Conservation (phyloP, 2,329 filamentous ascomycete genomes). For the Geosmithia morbida region DNA sequence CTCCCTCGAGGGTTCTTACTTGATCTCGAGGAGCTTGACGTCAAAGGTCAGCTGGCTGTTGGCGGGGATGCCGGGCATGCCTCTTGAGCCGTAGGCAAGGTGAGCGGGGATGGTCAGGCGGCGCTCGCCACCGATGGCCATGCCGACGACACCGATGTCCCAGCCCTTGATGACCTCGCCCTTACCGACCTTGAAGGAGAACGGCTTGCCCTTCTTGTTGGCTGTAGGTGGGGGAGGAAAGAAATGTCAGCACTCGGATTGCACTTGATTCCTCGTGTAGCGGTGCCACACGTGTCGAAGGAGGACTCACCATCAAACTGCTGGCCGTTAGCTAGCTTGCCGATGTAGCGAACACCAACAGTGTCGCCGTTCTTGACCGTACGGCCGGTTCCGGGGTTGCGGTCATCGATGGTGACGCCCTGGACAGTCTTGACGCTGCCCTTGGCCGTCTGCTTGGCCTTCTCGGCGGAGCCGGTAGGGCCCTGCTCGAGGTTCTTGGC, state of each 20-base stretch:
- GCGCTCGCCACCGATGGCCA: conserved; percentile 87
- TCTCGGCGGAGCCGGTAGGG: conserved; percentile 56
- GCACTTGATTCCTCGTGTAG: background rate
- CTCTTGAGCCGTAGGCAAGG: conserved; percentile 80
- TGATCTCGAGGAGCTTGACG: conserved; percentile 72
- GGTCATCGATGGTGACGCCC: conserved; percentile 89
- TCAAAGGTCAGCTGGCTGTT: conserved; percentile 93
- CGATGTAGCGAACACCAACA: conserved; percentile 93
- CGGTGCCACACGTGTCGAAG: background rate
- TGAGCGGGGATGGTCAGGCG: conserved; percentile 78
- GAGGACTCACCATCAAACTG: conserved; percentile 71
- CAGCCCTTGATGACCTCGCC: conserved; percentile 98
- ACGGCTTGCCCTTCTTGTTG: conserved; percentile 98
- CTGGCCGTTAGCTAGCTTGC: conserved; percentile 89
- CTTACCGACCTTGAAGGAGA: conserved; percentile 85
- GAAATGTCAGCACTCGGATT: conserved; percentile 3
- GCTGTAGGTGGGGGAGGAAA: conserved; percentile 41
- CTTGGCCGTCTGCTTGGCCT: conserved; percentile 22
- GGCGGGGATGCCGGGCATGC: conserved; percentile 68
- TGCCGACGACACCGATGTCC: conserved; percentile 89
- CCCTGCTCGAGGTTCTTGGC: conserved; percentile 98
- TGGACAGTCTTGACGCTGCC: conserved; percentile 60
- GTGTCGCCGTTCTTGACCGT: conserved; percentile 81
- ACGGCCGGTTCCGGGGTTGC: conserved; percentile 76
- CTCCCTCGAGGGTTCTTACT: conserved; percentile 33